phyloP scores from a whole-genome alignment of 495 filamentous ascomycete species.

The Glonium stellatum region DNA sequence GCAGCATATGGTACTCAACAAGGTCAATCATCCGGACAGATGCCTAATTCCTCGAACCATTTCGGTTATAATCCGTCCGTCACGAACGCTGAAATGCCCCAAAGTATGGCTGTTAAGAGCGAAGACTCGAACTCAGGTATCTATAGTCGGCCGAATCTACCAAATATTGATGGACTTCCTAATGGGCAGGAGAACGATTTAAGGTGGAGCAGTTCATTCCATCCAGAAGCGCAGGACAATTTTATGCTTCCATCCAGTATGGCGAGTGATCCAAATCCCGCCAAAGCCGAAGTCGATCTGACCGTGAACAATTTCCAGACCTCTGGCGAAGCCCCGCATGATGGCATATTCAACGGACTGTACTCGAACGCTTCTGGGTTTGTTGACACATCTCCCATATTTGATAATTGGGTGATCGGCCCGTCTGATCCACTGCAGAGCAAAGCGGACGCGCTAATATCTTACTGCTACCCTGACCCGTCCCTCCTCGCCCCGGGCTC shows the following conservation, averaged over 20 bases:
- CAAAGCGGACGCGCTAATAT: conserved; percentile 32
- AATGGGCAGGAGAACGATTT: conserved; percentile 16
- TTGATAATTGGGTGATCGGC: conserved; percentile 33
- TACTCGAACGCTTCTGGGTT: conserved; percentile 31
- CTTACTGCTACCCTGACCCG: conserved; percentile 49
- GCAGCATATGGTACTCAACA: conserved; percentile 15
- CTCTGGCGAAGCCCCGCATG: conserved; percentile 27
- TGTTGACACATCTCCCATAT: conserved; percentile 18
- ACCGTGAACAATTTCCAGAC: conserved; percentile 23
- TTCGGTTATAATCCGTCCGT: conserved; percentile 16
- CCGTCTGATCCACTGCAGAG: conserved; percentile 32
- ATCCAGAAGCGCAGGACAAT: conserved; percentile 15
- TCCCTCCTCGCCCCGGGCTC: conserved; percentile 11
- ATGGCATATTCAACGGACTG: conserved; percentile 32
- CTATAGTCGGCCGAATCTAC: conserved; percentile 22
- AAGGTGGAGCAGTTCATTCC: conserved; percentile 16
- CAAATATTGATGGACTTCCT: conserved; percentile 18
- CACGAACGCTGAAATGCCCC: conserved; percentile 11
- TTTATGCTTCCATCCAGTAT: conserved; percentile 24
- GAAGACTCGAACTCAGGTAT: conserved; percentile 13
- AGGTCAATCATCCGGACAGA: conserved; percentile 3
- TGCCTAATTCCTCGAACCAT: conserved; percentile 4
- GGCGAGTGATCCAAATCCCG: conserved; percentile 26
- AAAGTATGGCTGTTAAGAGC: conserved; percentile 18
- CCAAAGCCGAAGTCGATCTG: conserved; percentile 20